Base-by-base conservation (phyloP, 768 basidiomycete genomes). In the Chalciporus piperatus region DNA sequence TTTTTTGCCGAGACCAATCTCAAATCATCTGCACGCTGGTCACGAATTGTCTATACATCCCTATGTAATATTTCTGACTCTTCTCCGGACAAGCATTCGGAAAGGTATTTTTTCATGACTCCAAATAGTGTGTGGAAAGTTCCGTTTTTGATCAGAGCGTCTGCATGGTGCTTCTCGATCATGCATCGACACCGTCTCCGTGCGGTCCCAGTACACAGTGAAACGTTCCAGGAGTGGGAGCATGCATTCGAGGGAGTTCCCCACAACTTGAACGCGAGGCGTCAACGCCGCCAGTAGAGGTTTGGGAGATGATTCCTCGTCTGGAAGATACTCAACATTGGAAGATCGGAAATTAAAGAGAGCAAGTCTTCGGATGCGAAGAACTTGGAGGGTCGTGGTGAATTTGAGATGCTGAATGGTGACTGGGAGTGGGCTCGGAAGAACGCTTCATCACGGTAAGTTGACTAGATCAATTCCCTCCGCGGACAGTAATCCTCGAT, bases 131-230 rank as follows among this genome's bases (percentile, higher is more conserved):
- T n/a, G n/a, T n/a, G n/a, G n/a, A n/a, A n/a, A n/a, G n/a, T n/a
- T n/a, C n/a, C n/a, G n/a, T n/a, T n/a, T n/a, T n/a, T n/a, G n/a
- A n/a, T n/a, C n/a, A n/a, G n/a, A n/a, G n/a, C n/a, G n/a, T n/a
- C n/a, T n/a, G 58, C 47, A 40, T 58, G 61, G 32, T 64, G 61
- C 30, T 38, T 12, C 47, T 65, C 64, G 9, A 63, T 51, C 64
- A 64, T 60, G 7, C 48, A 51, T 56, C 17, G 50, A 50, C 12
- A 65, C 56, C 33, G 64, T 61, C 55, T 61, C 62, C 20, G 51
- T 39, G 47, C 55, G 59, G 38, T 67, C 65, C 64, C 64, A 65
- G 32, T 59, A 55, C 28, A 65, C 54, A 11, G 39, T 51, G 14
- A 61, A 20, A 43, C 59, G 52, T 17, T 66, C 57, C 41, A 65